phyloP scores from a whole-genome alignment of 1,139 yeast genomes.

The Suhomyces anneliseae region DNA sequence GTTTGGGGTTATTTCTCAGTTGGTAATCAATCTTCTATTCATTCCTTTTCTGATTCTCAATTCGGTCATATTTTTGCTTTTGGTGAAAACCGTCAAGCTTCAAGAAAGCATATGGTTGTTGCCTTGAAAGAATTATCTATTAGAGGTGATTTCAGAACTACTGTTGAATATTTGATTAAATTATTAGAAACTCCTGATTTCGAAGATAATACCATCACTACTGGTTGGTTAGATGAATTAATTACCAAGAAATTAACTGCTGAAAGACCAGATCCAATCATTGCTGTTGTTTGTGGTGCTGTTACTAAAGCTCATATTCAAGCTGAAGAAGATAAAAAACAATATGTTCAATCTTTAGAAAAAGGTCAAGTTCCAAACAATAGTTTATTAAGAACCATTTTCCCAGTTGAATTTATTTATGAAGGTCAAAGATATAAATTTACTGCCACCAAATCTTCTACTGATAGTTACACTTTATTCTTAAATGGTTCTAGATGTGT shows the following conservation, averaged over 20 bases:
- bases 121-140: constrained; percentile 94
- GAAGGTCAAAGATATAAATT: constrained; percentile 92
- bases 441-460: constrained; percentile 90
- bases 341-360: constrained; percentile 72
- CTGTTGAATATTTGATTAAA: constrained; percentile 94
- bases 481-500: constrained; percentile 90
- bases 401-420: constrained; percentile 91
- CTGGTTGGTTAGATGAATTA: constrained; percentile 98
- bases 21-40: constrained; percentile 94
- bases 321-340: constrained; percentile 67
- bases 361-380: constrained; percentile 94
- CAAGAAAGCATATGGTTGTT: constrained; percentile 98
- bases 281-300: constrained; percentile 97
- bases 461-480: constrained; percentile 81
- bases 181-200: constrained; percentile 94
- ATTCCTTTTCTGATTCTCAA: constrained; percentile 96
- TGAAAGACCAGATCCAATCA: constrained; percentile 87
- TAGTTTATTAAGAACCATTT: constrained; percentile 77
- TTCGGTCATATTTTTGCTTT: constrained; percentile 98
- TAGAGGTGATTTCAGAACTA: constrained; percentile 97
- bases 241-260: constrained; percentile 91
- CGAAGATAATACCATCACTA: constrained; percentile 93
- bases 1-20: constrained; percentile 99
- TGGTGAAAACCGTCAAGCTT: constrained; percentile 97
- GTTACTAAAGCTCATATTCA: constrained; percentile 89